Conservation (phyloP, 139 green algal species). For the Tetradesmus lagerheimii region DNA sequence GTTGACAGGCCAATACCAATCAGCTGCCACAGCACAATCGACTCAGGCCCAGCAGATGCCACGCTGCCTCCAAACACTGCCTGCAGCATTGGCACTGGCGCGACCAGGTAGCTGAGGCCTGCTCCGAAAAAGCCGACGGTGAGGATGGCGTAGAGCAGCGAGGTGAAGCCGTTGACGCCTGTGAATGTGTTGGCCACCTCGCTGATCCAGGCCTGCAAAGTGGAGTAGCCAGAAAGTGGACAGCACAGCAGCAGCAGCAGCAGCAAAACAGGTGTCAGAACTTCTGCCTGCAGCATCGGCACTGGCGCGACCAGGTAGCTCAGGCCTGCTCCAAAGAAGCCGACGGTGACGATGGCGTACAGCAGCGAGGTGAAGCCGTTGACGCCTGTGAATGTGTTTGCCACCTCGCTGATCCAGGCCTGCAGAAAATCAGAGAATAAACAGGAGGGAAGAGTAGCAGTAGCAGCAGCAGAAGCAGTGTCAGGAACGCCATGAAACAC, state of each 20-base stretch:
- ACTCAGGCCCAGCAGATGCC: background rate
- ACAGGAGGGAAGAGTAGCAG: background rate
- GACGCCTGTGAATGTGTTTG: background rate
- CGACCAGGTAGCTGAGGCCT: constrained; percentile 4
- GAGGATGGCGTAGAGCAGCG: background rate
- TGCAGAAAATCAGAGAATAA: no score
- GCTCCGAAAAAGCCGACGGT: constrained; percentile 5
- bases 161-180: constrained; percentile 10
- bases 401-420: background rate
- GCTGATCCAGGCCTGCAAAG: background rate
- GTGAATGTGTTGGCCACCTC: constrained; percentile 18
- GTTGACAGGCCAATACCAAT: constrained; percentile 12
- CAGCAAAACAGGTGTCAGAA: background rate
- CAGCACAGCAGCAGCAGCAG: background rate
- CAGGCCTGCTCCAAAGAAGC: background rate
- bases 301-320: constrained; percentile 4
- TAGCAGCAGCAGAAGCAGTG: background rate
- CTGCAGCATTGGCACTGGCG: background rate
- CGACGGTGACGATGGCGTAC: background rate
- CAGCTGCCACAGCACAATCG: constrained; percentile 25
- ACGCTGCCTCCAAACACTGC: constrained; percentile 21
- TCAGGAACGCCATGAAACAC: no score
- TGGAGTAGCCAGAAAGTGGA: background rate
- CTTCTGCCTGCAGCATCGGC: background rate
- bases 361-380: background rate